Percentiles rank a stretch among this genome's conserved stretches.
Evolutionary conservation across 2,329 filamentous ascomycete species (phyloP).

Genomic region (Rutstroemia sp.): DNA sequence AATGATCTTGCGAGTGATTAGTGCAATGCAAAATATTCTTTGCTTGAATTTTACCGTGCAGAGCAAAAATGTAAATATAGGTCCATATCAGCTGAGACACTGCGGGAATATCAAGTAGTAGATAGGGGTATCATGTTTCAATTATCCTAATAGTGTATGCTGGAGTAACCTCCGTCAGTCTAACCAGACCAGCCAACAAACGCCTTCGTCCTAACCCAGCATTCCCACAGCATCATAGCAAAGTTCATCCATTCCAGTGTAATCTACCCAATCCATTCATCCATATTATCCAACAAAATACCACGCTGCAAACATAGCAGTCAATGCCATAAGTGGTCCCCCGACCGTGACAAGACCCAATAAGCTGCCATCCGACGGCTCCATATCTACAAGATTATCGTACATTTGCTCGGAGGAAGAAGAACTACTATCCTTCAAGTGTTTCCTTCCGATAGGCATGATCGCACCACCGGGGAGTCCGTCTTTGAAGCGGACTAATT

Average conservation of each 20-base stretch:
- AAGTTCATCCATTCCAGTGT: not conserved
- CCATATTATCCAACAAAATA: slow-evolving; percentile 1
- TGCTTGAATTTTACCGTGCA: not conserved
- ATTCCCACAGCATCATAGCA: not conserved
- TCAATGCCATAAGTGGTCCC: slow-evolving; percentile 1
- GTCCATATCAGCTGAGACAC: not conserved
- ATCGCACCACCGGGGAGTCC: not conserved
- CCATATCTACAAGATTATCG: not conserved
- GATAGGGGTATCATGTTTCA: slow-evolving; percentile 8
- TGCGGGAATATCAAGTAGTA: not conserved
- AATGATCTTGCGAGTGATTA: no score
- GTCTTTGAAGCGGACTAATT: slow-evolving; percentile 10
- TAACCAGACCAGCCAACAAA: not conserved
- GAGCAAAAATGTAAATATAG: not conserved
- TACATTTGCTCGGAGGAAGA: not conserved
- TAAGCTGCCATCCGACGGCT: not conserved
- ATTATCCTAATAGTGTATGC: slow-evolving; percentile 4
- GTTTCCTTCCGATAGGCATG: not conserved
- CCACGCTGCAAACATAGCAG: slow-evolving; percentile 5
- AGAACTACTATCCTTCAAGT: not conserved
- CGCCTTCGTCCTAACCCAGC: not conserved
- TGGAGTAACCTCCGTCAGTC: not conserved
- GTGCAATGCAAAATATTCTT: no score
- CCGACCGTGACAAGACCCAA: slow-evolving; percentile 1
- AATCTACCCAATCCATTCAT: not conserved